These are phyloP conservation scores for Eucalyptus melliodora DNA, from an alignment of 345 rosid species.

Conservation along the genomic window DNA sequence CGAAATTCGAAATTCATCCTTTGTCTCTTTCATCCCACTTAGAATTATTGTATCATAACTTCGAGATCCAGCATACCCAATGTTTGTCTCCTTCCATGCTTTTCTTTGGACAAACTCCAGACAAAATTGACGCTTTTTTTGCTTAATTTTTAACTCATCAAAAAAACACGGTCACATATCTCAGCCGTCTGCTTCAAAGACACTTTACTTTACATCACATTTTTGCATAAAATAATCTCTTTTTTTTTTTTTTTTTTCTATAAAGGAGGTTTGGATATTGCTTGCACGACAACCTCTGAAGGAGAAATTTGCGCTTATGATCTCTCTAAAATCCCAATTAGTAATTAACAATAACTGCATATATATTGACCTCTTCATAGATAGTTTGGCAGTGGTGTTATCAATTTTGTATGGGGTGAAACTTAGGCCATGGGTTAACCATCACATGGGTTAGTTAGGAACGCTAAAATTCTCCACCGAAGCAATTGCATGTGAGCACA, in stretches of 20 bases:
- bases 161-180: neutral
- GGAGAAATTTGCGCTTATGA: neutral
- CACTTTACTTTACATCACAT: neutral
- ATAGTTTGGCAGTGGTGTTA: neutral
- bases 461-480: neutral
- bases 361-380: neutral
- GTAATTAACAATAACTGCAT: neutral
- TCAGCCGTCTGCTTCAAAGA: neutral
- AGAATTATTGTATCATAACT: neutral
- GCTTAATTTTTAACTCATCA: neutral
- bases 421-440: neutral
- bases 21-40: neutral
- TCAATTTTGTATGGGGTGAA: neutral
- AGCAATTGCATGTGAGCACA: neutral
- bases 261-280: neutral
- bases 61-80: neutral
- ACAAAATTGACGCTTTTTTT: conserved; percentile 5
- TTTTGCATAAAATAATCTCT: neutral
- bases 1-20: neutral
- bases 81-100: neutral
- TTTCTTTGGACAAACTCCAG: neutral
- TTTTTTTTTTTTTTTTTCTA: neutral
- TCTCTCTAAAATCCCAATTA: neutral
- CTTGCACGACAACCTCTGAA: neutral
- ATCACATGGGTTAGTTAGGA: neutral